These are phyloP conservation scores for Sporobolomyces phaffii DNA, from an alignment of 768 basidiomycete genomes.

Conservation along the genomic window DNA sequence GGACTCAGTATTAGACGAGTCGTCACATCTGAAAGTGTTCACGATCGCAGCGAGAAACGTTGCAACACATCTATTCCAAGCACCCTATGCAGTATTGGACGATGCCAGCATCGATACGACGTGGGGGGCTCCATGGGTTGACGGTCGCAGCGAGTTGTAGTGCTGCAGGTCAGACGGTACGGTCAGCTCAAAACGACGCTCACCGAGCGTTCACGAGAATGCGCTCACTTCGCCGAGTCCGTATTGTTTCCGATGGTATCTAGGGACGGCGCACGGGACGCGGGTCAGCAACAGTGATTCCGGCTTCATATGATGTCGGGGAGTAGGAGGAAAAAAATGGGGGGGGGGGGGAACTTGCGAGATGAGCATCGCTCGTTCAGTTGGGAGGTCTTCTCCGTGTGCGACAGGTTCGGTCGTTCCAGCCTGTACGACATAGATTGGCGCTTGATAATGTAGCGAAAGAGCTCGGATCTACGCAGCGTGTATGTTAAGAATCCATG, in stretches of 20 bases:
- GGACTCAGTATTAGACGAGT: no score
- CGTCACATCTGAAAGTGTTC: no score
- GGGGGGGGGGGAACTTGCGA: conserved; percentile 38
- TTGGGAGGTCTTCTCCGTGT: conserved; percentile 67
- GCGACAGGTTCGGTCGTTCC: conserved; percentile 60
- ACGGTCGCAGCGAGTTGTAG: conserved; percentile 74
- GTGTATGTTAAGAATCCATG: background rate
- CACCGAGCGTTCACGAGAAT: background rate
- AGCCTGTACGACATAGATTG: conserved; percentile 85
- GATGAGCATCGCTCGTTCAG: conserved; percentile 44
- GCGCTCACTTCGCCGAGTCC: conserved; percentile 67
- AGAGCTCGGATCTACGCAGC: conserved; percentile 69
- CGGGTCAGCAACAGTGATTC: background rate
- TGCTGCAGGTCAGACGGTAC: conserved; percentile 54
- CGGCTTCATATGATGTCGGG: no score
- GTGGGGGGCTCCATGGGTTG: conserved; percentile 24
- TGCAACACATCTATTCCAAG: no score
- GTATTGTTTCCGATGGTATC: conserved; percentile 90
- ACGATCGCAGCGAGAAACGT: background rate
- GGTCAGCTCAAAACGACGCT: background rate
- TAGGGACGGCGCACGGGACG: conserved; percentile 59
- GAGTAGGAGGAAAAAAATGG: no score
- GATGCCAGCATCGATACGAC: conserved; percentile 11
- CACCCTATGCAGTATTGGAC: no score
- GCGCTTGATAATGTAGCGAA: conserved; percentile 68